Evolutionary conservation across 2,329 filamentous ascomycete species (phyloP), one percentile per base, ranked within the genome.

Genomic region (Penicillium sumatraense): DNA sequence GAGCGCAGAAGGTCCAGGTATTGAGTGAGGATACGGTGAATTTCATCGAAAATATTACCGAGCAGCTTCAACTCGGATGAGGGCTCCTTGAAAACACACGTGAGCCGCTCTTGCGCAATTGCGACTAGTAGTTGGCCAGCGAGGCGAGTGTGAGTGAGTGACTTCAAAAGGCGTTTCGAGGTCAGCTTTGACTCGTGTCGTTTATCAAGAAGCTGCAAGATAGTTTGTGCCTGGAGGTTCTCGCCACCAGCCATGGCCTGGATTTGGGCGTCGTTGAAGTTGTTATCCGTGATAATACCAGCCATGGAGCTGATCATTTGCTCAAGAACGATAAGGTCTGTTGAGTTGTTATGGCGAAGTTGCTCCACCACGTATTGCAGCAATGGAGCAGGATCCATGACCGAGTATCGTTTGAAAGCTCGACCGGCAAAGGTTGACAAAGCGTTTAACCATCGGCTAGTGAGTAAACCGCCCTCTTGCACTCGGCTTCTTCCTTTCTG

Each of bases 241-340:
- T 91, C 86, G 13, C 93, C 93, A 57, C 93, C 93, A 36, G 90
- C 91, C 85, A 99, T 92, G 13, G 91, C 92, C 59, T 90, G 80
- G 24, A 96, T 84, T 74, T 97, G 93, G 16, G 87, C 80, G 63
- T 99, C 93, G 26, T 91, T 97, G 68, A 96, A 93, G 68, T 93
- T 91, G 49, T 88, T 84, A 57, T 93, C 89, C 3, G 93, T 87
- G 11, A 93, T 88, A 56, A 99, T 93, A 42, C 96, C 96, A 16
- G 91, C 91, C 95, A 99, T 98, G 2, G 90, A 90, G 31, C 87
- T 86, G 49, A 98, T 89, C 57, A 99, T 84, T 68, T 98, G 91
- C 69, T 95, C 90, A 38, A 99, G 79, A 57, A 99, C 90, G 60
- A 96, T 91, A 29, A 99, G 81, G 71, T 98, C 93, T 9, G 90